A percentile compares a stretch with the other conserved stretches of the same genome.
Evolutionary conservation across 345 rosid genomes (phyloP).

Genomic region (Hibiscus mutabilis): DNA sequence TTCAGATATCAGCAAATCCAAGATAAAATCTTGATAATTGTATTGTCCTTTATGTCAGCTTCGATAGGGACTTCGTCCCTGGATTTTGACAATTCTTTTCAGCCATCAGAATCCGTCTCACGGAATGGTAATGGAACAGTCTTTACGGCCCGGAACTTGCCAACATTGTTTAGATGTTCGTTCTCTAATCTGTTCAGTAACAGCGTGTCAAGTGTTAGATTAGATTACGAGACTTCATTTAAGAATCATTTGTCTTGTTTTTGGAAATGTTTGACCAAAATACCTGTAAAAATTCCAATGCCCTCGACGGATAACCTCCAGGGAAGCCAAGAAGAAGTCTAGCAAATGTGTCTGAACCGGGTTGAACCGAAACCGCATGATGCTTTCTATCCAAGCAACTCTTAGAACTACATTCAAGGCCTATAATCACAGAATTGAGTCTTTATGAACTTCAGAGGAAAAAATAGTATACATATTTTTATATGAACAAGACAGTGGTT

Average conservation of each 20-base stretch:
- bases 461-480: not conserved
- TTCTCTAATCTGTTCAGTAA: slow-evolving; percentile 63
- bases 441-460: not conserved
- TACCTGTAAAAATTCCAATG: slow-evolving; percentile 99
- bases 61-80: not conserved
- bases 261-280: not conserved
- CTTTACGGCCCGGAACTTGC: slow-evolving; percentile 84
- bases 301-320: slow-evolving; percentile 86
- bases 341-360: slow-evolving; percentile 51
- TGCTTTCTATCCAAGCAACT: slow-evolving; percentile 78
- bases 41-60: slow-evolving; percentile 2
- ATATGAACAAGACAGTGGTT: not conserved
- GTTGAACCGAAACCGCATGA: slow-evolving; percentile 47
- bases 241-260: not conserved
- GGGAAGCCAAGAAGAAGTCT: slow-evolving; percentile 79
- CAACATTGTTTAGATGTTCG: slow-evolving; percentile 83
- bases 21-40: slow-evolving; percentile 11
- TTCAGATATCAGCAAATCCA: not conserved
- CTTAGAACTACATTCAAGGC: slow-evolving; percentile 68
- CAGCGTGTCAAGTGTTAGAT: not conserved
- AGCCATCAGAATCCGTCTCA: slow-evolving; percentile 58
- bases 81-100: slow-evolving; percentile 4
- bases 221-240: not conserved
- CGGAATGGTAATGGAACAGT: slow-evolving; percentile 82
- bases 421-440: slow-evolving; percentile 25